Evolutionary conservation across 805 yeast species (phyloP).

Genomic region (Candida gorgasii): DNA sequence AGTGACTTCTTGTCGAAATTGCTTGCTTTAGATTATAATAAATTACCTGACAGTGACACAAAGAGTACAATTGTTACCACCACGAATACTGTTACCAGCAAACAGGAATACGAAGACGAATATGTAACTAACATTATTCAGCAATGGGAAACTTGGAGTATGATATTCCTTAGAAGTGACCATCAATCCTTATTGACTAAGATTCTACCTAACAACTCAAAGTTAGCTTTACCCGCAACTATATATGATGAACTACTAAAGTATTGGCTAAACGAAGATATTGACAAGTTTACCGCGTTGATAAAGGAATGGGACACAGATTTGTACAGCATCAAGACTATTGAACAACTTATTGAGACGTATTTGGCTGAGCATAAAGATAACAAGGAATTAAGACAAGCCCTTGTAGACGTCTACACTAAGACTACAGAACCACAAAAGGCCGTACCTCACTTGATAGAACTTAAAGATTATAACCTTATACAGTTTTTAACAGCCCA

Average conservation of each 20-base stretch:
- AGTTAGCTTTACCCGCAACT: conserved; percentile 31
- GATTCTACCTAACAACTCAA: conserved; percentile 53
- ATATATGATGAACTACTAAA: conserved; percentile 47
- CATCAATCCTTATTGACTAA: conserved; percentile 50
- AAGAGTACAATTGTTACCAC: conserved; percentile 32
- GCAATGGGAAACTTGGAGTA: conserved; percentile 69
- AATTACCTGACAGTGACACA: conserved; percentile 29
- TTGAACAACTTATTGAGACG: conserved; percentile 50
- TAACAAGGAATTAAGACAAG: conserved; percentile 32
- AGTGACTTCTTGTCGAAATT: conserved; percentile 44
- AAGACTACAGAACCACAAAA: conserved; percentile 55
- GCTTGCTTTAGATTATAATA: conserved; percentile 21
- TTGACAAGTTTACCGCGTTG: conserved; percentile 39
- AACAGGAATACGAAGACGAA: conserved; percentile 19
- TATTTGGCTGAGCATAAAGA: conserved; percentile 27
- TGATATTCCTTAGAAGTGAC: conserved; percentile 49
- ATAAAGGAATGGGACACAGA: conserved; percentile 58
- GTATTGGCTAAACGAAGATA: conserved; percentile 40
- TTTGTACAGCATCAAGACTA: conserved; percentile 47
- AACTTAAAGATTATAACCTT: conserved; percentile 52
- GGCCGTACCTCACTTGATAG: conserved; percentile 66
- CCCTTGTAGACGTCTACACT: conserved; percentile 55
- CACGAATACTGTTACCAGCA: conserved; percentile 19
- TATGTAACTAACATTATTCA: conserved; percentile 24
- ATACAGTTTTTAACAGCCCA: conserved; percentile 59